Evolutionary conservation across 2,329 filamentous ascomycete genomes (phyloP), one percentile per base, ranked within the genome.

Genomic region (Penicillium sp.): DNA sequence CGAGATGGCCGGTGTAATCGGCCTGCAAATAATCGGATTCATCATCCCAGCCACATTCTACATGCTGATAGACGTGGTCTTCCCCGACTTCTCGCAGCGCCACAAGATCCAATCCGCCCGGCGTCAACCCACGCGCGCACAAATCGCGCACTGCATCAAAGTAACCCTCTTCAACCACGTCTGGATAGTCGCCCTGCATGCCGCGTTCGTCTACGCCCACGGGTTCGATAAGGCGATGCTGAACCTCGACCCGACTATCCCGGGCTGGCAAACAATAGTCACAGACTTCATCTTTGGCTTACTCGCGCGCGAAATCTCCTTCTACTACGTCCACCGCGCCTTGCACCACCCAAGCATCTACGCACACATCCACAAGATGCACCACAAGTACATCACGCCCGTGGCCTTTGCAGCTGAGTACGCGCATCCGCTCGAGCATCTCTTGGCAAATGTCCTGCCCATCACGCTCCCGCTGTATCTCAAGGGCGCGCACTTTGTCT

Each of bases 311-410:
- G 85, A 88, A 67, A 64, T 78, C 1, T 66, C 84, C 19, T 87
- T 87, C 73, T 87, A 87, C 75, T 85, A 85, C 66, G 70, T 77
- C 26, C 85, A 88, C 70, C 82, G 85, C 7, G 67, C 84, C 3
- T 75, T 88, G 5, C 85, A 87, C 71, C 69, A 76, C 6, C 82
- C 79, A 0, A 70, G 65, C 6, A 70, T 85, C 6, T 87, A 87
- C 74, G 71, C 71, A 11, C 72, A 72, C 35, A 80, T 87, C 61
- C 85, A 87, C 75, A 86, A 86, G 66, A 75, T 75, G 23, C 85
- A 88, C 67, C 85, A 87, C 73, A 75, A 75, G 26, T 87, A 86
- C 74, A 84, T 80, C 0, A 83, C 85, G 1, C 85, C 85, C 0
- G 80, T 88, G 2, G 81, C 83, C 0, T 76, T 87, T 5, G 79